Evolutionary conservation across 139 green algal species (phyloP), one percentile per base, ranked within the genome.

Genomic region (Pycnococcus provasolii): DNA sequence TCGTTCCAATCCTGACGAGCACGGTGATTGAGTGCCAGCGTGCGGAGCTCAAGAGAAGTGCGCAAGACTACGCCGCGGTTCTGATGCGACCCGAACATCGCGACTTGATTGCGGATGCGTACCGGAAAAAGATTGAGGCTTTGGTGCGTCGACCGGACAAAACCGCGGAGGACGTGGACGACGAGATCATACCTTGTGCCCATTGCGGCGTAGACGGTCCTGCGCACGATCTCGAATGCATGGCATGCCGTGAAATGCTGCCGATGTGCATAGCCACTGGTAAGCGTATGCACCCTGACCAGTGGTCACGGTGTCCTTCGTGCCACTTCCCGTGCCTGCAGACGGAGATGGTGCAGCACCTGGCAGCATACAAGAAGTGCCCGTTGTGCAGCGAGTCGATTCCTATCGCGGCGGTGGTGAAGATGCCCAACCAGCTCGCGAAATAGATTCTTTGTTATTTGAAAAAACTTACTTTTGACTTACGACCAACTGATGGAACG

Each of bases 1-100:
- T 87, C 4, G 87, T 92, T 66, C 84, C 87, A 50, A 94, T 94
- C 77, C 79, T 94, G 42, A 94, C 87, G 1, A 89, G 82, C 45
- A 88, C 86, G 6, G 85, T 92, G 53, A 87, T 94, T 62, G 85
- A 91, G 82, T 94, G 87, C 77, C 81, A 88, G 67, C 75, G 83
- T 3, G 84, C 87, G 7, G 83, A 76, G 1, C 65, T 91, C 42
- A 88, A 89, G 68, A 77, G 76, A 47, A 83, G 81, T 0, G 85
- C 87, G 11, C 88, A 86, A 62, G 80, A 89, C 68, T 88, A 89
- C 72, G 86, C 86, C 2, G 73, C 71, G 45, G 80, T 82, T 76
- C 79, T 94, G 57, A 87, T 91, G 85, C 70, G 81, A 7, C 83
- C 82, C 45, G 84, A 90, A 67, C 85, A 89, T 75, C 76, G 47